Percentiles rank a stretch among this genome's conserved stretches.
Conservation (phyloP, 108 stramenopile species). For the Schizochytrium sp. region DNA sequence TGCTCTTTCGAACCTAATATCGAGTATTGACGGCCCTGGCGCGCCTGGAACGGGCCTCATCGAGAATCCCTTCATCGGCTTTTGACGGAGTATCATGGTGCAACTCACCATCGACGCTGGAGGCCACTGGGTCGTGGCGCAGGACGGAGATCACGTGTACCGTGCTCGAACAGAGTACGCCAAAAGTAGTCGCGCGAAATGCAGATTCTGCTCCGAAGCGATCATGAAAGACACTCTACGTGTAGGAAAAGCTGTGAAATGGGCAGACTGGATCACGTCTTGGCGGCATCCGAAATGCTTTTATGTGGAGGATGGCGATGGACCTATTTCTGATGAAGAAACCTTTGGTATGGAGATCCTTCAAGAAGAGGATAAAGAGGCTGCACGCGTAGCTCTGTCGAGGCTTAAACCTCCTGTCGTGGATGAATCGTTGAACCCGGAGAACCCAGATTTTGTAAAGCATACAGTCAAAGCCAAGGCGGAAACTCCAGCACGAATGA, state of each 20-base stretch:
- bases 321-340: slow-evolving; percentile 73
- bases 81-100: neutral
- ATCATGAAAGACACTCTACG: slow-evolving; percentile 46
- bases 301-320: slow-evolving; percentile 80
- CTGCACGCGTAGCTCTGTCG: slow-evolving; percentile 74
- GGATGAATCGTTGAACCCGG: slow-evolving; percentile 81
- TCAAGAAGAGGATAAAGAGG: slow-evolving; percentile 73
- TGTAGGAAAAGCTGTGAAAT: slow-evolving; percentile 37
- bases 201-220: slow-evolving; percentile 55
- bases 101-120: slow-evolving; percentile 23
- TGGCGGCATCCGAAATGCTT: slow-evolving; percentile 59
- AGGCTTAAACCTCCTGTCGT: slow-evolving; percentile 74
- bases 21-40: neutral
- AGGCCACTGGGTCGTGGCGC: slow-evolving; percentile 14
- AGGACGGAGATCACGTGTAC: slow-evolving; percentile 7
- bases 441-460: slow-evolving; percentile 90
- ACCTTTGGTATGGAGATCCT: slow-evolving; percentile 78
- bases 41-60: neutral
- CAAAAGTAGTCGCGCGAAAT: slow-evolving; percentile 12
- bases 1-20: too few relatives aligned
- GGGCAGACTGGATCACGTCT: slow-evolving; percentile 35
- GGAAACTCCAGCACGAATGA: slow-evolving; percentile 81
- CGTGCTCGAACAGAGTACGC: neutral
- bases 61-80: neutral
- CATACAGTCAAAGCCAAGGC: slow-evolving; percentile 83